Evolutionary conservation across 2,329 filamentous ascomycete genomes (phyloP), one percentile per base, ranked within the genome.

Genomic region (Venturia aucupariae): DNA sequence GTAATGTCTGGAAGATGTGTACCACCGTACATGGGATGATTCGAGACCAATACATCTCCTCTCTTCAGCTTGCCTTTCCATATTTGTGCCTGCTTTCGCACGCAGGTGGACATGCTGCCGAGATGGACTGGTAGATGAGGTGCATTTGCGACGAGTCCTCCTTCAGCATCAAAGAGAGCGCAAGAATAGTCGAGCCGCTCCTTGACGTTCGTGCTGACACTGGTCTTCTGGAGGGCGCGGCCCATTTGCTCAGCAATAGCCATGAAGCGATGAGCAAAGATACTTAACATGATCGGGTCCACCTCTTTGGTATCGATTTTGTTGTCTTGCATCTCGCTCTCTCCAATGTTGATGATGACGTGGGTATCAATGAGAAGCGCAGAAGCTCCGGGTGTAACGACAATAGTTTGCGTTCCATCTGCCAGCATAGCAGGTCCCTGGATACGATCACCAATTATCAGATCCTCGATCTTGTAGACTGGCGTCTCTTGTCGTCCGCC

Each of bases 361-460:
- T 96, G 93, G 0, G 92, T 96, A 67, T 90, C 82, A 22, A 96
- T 86, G 39, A 96, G 81, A 30, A 92, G 77, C 0, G 92, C 93
- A 27, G 85, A 84, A 2, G 91, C 85, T 38, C 84, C 84, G 0
- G 92, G 93, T 0, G 90, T 90, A 2, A 97, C 86, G 0, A 97
- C 90, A 67, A 97, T 94, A 0, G 93, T 97, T 75, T 97, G 93
- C 0, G 90, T 92, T 10, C 88, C 88, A 71, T 93, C 92, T 2
- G 90, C 90, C 65, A 96, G 82, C 76, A 96, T 90, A 0, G 92
- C 92, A 0, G 92, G 92, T 0, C 92, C 92, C 60, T 82, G 79
- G 63, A 96, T 80, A 24, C 85, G 84, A 66, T 92, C 86, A 2
- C 92, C 90, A 6, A 90, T 80, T 1, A 80, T 78, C 13, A 97